A percentile compares a stretch with the other conserved stretches of the same genome.
Evolutionary conservation across 352 stramenopile genomes (phyloP).

Genomic region (Thalassiosira ordinaria): DNA sequence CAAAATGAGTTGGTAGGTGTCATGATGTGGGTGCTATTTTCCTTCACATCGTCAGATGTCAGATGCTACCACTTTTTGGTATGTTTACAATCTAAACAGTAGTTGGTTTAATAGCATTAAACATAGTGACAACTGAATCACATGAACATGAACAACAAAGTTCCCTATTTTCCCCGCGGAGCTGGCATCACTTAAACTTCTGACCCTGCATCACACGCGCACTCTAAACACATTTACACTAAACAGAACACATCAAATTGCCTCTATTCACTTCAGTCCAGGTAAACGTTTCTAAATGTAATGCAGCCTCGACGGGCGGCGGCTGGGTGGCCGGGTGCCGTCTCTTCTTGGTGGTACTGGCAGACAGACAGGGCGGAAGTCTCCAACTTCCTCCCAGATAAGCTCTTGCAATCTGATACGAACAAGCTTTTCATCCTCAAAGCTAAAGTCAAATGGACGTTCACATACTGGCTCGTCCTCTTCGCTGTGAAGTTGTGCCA

Average conservation of each 20-base stretch:
- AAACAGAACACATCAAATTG: slow-evolving; percentile 6
- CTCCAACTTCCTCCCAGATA: slow-evolving; percentile 84
- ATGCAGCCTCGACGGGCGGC: slow-evolving; percentile 46
- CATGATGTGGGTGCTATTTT: no score
- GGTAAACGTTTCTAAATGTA: slow-evolving; percentile 58
- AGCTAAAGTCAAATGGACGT: slow-evolving; percentile 82
- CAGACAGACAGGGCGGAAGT: slow-evolving; percentile 79
- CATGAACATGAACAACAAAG: no score
- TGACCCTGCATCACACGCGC: slow-evolving; percentile 36
- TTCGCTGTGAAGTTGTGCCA: slow-evolving; percentile 90
- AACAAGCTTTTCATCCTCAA: slow-evolving; percentile 84
- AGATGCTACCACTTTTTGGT: no score
- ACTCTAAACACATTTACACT: background rate
- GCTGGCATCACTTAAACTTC: slow-evolving; percentile 26
- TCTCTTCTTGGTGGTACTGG: slow-evolving; percentile 66
- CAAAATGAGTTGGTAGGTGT: no score
- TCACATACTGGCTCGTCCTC: slow-evolving; percentile 84
- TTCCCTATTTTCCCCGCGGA: slow-evolving; percentile 7
- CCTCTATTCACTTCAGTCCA: no score
- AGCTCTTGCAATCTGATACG: slow-evolving; percentile 81
- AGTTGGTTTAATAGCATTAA: no score
- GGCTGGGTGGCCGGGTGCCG: slow-evolving; percentile 47
- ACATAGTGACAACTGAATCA: no score
- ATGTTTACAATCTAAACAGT: no score
- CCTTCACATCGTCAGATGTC: no score